Percentiles rank a stretch among this genome's conserved stretches.
Conservation (phyloP, 1,284 basidiomycete genomes). For the Ganoderma sinense region DNA sequence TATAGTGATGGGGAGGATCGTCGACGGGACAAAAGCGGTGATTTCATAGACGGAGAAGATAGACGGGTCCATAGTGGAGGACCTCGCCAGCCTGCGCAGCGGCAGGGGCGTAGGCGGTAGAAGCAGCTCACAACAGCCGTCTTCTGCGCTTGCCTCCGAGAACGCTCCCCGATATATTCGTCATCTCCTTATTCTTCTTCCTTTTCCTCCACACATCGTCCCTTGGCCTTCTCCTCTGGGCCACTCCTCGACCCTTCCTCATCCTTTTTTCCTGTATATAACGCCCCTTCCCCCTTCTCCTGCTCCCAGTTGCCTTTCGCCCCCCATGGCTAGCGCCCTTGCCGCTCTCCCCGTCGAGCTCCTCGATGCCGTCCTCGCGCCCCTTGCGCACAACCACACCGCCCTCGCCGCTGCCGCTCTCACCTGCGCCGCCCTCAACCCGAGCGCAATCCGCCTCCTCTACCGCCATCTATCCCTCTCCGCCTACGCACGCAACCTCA, state of each 20-base stretch:
- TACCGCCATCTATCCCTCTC: conserved; percentile 64
- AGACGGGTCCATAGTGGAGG: background rate
- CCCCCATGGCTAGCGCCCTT: conserved; percentile 35
- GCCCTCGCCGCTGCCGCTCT: conserved; percentile 48
- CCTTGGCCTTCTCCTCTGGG: conserved; percentile 3
- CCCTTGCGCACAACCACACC: conserved; percentile 34
- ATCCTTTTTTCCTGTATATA: conserved; percentile 11
- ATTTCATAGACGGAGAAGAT: conserved; percentile 14
- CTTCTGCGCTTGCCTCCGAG: conserved; percentile 15
- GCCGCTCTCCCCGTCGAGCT: conserved; percentile 43
- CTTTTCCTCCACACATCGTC: conserved; percentile 10
- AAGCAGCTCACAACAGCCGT: background rate
- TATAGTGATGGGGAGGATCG: conserved; percentile 21
- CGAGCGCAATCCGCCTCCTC: conserved; percentile 63
- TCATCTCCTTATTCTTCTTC: background rate
- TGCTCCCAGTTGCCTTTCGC: background rate
- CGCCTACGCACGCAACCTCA: conserved; percentile 50
- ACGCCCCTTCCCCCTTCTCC: conserved; percentile 7
- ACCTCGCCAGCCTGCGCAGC: conserved; percentile 1
- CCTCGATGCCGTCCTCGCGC: conserved; percentile 40
- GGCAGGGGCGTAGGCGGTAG: conserved; percentile 5
- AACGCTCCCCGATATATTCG: conserved; percentile 12
- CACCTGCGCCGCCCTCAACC: conserved; percentile 50
- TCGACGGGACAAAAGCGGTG: conserved; percentile 22
- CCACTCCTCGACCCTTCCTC: conserved; percentile 12